Base-by-base conservation (phyloP, 2,329 filamentous ascomycete genomes). In the Trichoderma oligosporum region DNA sequence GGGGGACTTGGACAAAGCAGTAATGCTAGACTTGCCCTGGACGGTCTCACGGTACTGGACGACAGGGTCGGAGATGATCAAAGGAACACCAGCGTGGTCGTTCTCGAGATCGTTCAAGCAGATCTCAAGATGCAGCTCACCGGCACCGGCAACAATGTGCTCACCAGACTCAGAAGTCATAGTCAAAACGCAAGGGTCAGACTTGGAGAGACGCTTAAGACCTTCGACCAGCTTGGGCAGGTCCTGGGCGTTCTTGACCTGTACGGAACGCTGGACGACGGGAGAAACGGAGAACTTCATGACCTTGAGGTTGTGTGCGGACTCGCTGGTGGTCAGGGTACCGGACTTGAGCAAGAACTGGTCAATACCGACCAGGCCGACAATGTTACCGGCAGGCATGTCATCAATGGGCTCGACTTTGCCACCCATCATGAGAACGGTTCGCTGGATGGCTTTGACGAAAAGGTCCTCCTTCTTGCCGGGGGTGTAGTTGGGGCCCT, bases 241-340 rank as follows among this genome's bases (percentile, higher is more conserved):
- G 84, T 99, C 94, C 82, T 96, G 91, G 72, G 94, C 94, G 82
- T 99, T 99, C 91, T 97, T 97, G 83, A 97, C 93, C 81, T 97
- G 91, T 72, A 99, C 94, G 78, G 94, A 96, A 69, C 93, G 93
- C 81, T 89, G 93, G 67, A 99, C 94, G 80, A 99, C 94, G 71
- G 94, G 94, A 61, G 94, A 97, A 76, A 99, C 94, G 73, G 94
- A 99, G 89, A 99, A 99, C 85, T 97, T 97, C 94, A 99, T 99
- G 81, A 99, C 94, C 88, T 97, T 97, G 73, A 99, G 82, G 88
- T 99, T 99, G 88, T 99, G 94, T 75, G 94, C 93, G 66, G 91
- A 95, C 68, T 99, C 94, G 74, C 84, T 87, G 75, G 93, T 97
- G 79, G 92, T 96, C 71, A 99, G 89, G 72, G 94, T 99, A 88